These are phyloP conservation scores for Batrachochytrium dendrobatidis DNA, from an alignment of 371 early-diverging fungal genomes.

Conservation along the genomic window DNA sequence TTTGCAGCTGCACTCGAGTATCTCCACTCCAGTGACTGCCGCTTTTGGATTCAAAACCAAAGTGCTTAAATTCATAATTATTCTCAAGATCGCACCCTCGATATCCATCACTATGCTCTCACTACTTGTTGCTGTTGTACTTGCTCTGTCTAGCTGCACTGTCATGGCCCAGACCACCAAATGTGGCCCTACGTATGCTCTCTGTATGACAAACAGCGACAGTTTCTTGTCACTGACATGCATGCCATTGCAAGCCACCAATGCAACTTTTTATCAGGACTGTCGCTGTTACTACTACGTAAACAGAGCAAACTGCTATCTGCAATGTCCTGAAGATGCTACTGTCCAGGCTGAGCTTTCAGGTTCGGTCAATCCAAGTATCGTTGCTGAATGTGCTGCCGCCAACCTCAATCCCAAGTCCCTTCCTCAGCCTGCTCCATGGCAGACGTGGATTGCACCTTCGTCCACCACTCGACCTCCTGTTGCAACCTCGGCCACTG, in stretches of 20 bases:
- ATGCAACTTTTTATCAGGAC: background rate
- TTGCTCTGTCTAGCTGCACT: no score
- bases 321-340: conserved; percentile 4
- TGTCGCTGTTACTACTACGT: conserved; percentile 1
- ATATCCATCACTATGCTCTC: no score
- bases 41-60: no score
- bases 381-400: conserved; percentile 5
- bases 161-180: no score
- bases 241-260: background rate
- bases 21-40: no score
- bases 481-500: background rate
- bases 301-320: conserved; percentile 6
- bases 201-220: background rate
- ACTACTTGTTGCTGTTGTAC: no score
- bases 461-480: background rate
- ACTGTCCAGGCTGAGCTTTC: conserved; percentile 5
- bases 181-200: no score
- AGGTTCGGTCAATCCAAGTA: conserved; percentile 3
- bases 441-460: conserved; percentile 5
- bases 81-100: no score
- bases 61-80: no score
- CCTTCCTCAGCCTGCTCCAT: conserved; percentile 9
- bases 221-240: conserved; percentile 1
- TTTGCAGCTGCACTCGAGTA: no score
- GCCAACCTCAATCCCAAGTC: conserved; percentile 10